These are phyloP conservation scores for Helicocarpus griseus DNA, from an alignment of 2,329 filamentous ascomycete genomes.

Conservation along the genomic window DNA sequence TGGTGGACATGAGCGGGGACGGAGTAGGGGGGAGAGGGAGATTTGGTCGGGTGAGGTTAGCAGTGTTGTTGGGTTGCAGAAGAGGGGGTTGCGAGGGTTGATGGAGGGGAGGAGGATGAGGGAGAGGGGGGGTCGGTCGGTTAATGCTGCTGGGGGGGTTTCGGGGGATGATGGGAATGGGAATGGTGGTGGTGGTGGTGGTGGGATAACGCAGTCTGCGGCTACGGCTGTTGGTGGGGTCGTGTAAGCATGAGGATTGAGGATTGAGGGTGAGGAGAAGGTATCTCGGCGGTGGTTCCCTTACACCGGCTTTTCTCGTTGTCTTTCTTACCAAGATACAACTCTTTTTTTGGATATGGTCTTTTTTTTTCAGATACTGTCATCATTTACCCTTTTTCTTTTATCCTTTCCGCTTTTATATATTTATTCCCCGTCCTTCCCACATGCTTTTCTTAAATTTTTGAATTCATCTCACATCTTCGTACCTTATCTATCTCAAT, in stretches of 20 bases:
- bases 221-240: not conserved
- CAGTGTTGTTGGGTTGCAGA: slow-evolving; percentile 90
- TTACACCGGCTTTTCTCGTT: too few relatives aligned
- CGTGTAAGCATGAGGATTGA: not conserved
- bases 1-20: slow-evolving; percentile 26
- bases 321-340: too few relatives aligned
- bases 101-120: slow-evolving; percentile 90
- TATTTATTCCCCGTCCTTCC: not conserved
- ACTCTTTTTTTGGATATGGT: too few relatives aligned
- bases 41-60: slow-evolving; percentile 66
- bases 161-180: slow-evolving; percentile 15
- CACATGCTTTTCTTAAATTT: too few relatives aligned
- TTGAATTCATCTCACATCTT: too few relatives aligned
- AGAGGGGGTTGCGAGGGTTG: slow-evolving; percentile 77
- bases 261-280: not conserved
- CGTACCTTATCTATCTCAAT: too few relatives aligned
- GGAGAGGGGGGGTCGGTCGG: slow-evolving; percentile 19
- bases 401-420: not conserved
- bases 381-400: not conserved
- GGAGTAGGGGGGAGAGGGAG: slow-evolving; percentile 40
- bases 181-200: not conserved
- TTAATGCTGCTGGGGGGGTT: slow-evolving; percentile 14
- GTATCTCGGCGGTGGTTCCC: too few relatives aligned
- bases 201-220: not conserved
- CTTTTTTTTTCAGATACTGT: not conserved